Base-by-base conservation (phyloP, 306 rosid species). In the Styphnolobium japonicum region DNA sequence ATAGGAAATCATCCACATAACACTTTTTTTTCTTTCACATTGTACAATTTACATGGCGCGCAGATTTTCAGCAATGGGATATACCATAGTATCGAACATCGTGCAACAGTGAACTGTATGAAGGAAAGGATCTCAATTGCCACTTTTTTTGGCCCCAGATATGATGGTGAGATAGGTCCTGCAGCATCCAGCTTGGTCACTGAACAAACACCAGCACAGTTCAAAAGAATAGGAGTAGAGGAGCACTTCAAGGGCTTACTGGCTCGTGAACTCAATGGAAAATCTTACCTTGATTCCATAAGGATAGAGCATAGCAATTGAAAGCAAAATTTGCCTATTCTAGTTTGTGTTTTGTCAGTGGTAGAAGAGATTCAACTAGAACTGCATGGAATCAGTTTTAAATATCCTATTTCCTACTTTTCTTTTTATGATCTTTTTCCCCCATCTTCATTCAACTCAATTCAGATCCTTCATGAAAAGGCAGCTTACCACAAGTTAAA, bases 71-170 rank as follows among this genome's bases (percentile, higher is more conserved):
- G 62, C 3, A 86, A 80, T 43, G 89, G 87, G 4, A 75, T 51
- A 37, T 87, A 87, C 45, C 58, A 63, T 37, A 84, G 90, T 25
- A 29, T 87, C 7, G 88, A 87, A 23, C 85, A 84, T 62, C 80
- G 86, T 0, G 88, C 85, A 46, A 71, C 18, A 0, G 84, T 84
- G 7, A 84, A 81, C 63, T 21, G 68, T 36, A 75, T 7, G 45
- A 79, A 71, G 21, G 88, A 87, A 25, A 84, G 90, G 48, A 5
- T 84, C 3, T 87, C 88, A 21, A 10, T 87, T 75, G 89, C 89
- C 1, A 86, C 84, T 1, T 86, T 86, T 70, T 57, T 10, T 6
- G 31, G 18, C 21, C 82, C 82, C 3, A 64, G 45, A 55, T 18
- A 61, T n/a, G 80, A 78, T 14, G 14, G 25, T n/a, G 67, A 71